Conservation (phyloP, 2,329 filamentous ascomycete species). For the Lachnellula hyalina region DNA sequence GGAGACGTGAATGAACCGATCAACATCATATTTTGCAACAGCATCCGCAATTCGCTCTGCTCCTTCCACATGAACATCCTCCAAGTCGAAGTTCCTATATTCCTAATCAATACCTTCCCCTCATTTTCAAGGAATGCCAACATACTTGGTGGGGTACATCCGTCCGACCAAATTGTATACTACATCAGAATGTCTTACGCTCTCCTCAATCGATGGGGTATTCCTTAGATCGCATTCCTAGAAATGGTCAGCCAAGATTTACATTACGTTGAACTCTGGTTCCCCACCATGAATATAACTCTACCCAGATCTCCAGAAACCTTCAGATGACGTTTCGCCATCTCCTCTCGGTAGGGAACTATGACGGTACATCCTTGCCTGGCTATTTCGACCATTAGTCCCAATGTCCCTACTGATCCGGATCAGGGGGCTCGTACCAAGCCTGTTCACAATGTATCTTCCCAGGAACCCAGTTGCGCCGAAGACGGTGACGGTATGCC, state of each 20-base stretch:
- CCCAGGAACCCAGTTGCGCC: slow-evolving; percentile 94
- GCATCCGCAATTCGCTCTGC: slow-evolving; percentile 89
- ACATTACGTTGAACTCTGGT: not conserved
- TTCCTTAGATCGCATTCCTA: slow-evolving; percentile 94
- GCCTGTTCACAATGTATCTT: slow-evolving; percentile 93
- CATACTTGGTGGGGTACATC: slow-evolving; percentile 91
- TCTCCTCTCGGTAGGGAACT: slow-evolving; percentile 91
- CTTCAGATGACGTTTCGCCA: slow-evolving; percentile 95
- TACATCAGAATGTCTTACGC: slow-evolving; percentile 92
- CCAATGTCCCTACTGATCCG: slow-evolving; percentile 1
- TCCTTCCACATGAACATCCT: slow-evolving; percentile 90
- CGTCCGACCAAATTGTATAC: slow-evolving; percentile 95
- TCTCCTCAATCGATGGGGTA: slow-evolving; percentile 92
- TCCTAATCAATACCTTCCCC: slow-evolving; percentile 26
- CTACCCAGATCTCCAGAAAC: slow-evolving; percentile 90
- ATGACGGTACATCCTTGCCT: slow-evolving; percentile 92
- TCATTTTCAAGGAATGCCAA: slow-evolving; percentile 5
- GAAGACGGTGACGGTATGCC: slow-evolving; percentile 95
- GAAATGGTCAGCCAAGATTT: slow-evolving; percentile 1
- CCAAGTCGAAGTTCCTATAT: slow-evolving; percentile 79
- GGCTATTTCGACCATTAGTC: slow-evolving; percentile 48
- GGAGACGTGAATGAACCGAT: slow-evolving; percentile 94
- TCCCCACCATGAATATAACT: slow-evolving; percentile 70
- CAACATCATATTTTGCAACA: slow-evolving; percentile 95
- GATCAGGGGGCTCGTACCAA: slow-evolving; percentile 51